Conservation (phyloP, 176 grass and related monocot genomes). For the Juncus inflexus region DNA sequence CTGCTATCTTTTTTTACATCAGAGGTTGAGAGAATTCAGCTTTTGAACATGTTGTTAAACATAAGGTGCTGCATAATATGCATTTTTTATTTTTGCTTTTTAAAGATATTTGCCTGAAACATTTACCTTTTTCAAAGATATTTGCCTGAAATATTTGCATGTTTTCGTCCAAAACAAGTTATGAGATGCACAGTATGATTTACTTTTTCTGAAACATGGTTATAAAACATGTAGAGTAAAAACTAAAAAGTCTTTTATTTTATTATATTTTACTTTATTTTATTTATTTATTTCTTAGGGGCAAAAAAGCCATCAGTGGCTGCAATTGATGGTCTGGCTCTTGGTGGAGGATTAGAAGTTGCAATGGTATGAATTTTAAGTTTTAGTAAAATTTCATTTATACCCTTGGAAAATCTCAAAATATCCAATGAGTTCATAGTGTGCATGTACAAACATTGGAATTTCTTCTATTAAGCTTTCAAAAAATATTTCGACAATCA, state of each 20-base stretch:
- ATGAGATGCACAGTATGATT: too few species aligned
- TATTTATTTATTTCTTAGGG: slow-evolving; percentile 33
- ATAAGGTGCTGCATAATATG: slow-evolving; percentile 7
- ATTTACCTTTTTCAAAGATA: too few species aligned
- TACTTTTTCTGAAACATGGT: slow-evolving; percentile 16
- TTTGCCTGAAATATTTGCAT: not conserved
- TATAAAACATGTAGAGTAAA: not conserved
- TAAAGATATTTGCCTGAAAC: too few species aligned
- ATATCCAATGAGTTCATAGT: not conserved
- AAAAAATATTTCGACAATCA: too few species aligned
- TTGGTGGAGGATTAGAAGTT: slow-evolving; percentile 93
- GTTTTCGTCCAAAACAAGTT: not conserved
- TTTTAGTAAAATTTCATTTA: slow-evolving; percentile 1
- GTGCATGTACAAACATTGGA: not conserved
- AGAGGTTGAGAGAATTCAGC: too few species aligned
- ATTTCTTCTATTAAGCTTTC: not conserved
- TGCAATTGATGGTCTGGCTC: slow-evolving; percentile 85
- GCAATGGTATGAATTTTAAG: slow-evolving; percentile 53
- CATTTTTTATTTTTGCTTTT: not conserved
- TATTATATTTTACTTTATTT: slow-evolving; percentile 5
- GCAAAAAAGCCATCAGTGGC: slow-evolving; percentile 86
- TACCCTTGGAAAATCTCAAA: not conserved
- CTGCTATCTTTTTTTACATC: too few species aligned
- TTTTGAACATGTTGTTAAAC: not conserved
- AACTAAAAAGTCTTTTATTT: slow-evolving; percentile 25